A percentile compares a stretch with the other conserved stretches of the same genome.
These are phyloP conservation scores for Pleurostoma richardsiae DNA, from an alignment of 2,329 filamentous ascomycete species.

Conservation along the genomic window DNA sequence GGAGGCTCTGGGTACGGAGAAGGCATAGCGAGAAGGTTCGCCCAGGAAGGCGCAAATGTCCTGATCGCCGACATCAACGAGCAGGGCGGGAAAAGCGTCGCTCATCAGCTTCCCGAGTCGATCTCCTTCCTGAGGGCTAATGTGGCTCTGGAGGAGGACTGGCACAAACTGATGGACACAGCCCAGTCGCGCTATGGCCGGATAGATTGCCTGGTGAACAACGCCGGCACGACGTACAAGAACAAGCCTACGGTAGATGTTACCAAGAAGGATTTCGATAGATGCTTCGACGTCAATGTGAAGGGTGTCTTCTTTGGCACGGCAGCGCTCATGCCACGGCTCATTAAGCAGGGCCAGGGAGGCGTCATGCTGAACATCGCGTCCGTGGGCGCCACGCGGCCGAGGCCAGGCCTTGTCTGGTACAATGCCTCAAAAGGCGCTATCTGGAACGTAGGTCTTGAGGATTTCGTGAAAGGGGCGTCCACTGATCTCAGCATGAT, in stretches of 20 bases:
- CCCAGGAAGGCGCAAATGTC: conserved; percentile 12
- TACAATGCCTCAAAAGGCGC: conserved; percentile 67
- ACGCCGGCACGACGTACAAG: conserved; percentile 52
- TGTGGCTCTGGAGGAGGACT: conserved; percentile 47
- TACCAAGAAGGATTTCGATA: conserved; percentile 61
- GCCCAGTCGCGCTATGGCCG: conserved; percentile 40
- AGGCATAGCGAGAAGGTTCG: conserved; percentile 39
- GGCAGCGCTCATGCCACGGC: conserved; percentile 54
- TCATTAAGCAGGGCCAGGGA: conserved; percentile 49
- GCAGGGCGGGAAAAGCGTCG: conserved; percentile 36
- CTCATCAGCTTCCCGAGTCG: conserved; percentile 32
- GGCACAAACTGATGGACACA: conserved; percentile 42
- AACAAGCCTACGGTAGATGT: conserved; percentile 62
- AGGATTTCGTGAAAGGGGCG: no score
- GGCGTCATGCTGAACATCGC: conserved; percentile 63
- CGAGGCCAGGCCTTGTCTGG: conserved; percentile 60
- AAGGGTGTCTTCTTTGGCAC: conserved; percentile 60
- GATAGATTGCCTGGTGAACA: conserved; percentile 57
- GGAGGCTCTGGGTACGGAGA: conserved; percentile 52
- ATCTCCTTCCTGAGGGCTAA: conserved; percentile 35
- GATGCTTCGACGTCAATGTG: conserved; percentile 64
- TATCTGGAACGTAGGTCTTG: conserved; percentile 41
- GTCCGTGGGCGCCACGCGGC: conserved; percentile 56
- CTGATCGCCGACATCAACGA: conserved; percentile 42
- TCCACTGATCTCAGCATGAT: no score